A percentile compares a stretch with the other conserved stretches of the same genome.
These are phyloP conservation scores for Claviceps purpurea DNA, from an alignment of 2,329 filamentous ascomycete species.

Conservation along the genomic window DNA sequence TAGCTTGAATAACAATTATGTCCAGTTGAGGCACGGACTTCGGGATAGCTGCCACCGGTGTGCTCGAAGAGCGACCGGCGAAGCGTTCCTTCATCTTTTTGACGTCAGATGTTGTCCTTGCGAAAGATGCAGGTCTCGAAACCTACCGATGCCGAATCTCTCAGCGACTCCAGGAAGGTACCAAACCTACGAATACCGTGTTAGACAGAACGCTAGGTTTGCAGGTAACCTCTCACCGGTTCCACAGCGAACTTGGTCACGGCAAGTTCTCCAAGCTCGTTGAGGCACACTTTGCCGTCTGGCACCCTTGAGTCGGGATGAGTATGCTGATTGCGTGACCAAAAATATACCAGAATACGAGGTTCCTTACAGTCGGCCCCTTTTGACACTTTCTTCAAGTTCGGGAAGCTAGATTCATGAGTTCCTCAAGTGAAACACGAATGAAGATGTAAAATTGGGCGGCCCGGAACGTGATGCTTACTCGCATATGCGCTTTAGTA, in stretches of 20 bases:
- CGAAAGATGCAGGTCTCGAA: background rate
- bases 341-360: background rate
- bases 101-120: conserved; percentile 13
- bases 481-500: conserved; percentile 86
- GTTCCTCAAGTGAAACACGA: background rate
- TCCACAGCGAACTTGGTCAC: conserved; percentile 97
- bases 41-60: conserved; percentile 90
- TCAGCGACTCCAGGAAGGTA: conserved; percentile 80
- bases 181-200: conserved; percentile 40
- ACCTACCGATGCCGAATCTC: conserved; percentile 72
- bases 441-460: background rate
- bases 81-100: conserved; percentile 65
- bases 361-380: conserved; percentile 51
- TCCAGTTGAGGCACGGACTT: conserved; percentile 23
- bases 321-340: background rate
- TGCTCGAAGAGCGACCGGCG: conserved; percentile 85
- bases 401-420: conserved; percentile 53
- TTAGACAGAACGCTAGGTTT: background rate
- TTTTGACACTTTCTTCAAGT: conserved; percentile 73
- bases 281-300: conserved; percentile 85
- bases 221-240: conserved; percentile 44
- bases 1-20: background rate
- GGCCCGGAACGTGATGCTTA: conserved; percentile 10
- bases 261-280: conserved; percentile 70
- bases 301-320: conserved; percentile 31